These are phyloP conservation scores for Rutstroemia sp. DNA, from an alignment of 2,329 filamentous ascomycete genomes.

Conservation along the genomic window DNA sequence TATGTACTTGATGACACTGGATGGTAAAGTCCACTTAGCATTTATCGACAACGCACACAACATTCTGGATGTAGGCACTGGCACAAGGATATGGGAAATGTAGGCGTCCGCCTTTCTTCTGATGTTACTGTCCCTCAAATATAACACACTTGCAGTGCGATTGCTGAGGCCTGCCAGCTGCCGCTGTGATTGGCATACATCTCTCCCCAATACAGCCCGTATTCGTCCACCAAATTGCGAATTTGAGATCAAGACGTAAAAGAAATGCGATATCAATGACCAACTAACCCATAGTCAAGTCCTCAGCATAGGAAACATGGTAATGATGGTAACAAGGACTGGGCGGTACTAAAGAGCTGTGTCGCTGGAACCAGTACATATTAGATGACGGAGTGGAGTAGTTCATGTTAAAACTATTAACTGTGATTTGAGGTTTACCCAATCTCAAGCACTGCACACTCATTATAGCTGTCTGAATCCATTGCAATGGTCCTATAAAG, in stretches of 20 bases:
- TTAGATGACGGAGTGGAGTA: constrained; percentile 16
- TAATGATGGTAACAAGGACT: constrained; percentile 13
- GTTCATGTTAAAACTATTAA: constrained; percentile 13
- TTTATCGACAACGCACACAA: constrained; percentile 17
- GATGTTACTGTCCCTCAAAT: constrained; percentile 10
- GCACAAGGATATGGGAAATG: constrained; percentile 36
- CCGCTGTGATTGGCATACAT: constrained; percentile 25
- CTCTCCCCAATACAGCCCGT: constrained; percentile 30
- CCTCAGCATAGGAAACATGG: constrained; percentile 11
- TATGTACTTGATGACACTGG: constrained; percentile 27
- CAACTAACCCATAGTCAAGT: constrained; percentile 21
- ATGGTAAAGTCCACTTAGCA: constrained; percentile 17
- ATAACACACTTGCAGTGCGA: constrained; percentile 9
- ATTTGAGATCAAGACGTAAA: constrained; percentile 46
- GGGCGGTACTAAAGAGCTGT: constrained; percentile 16
- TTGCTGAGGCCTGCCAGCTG: constrained; percentile 24
- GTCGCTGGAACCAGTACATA: constrained; percentile 18
- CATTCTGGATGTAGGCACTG: constrained; percentile 35
- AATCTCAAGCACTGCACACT: neutral
- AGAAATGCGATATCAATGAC: constrained; percentile 22
- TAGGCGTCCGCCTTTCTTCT: constrained; percentile 3
- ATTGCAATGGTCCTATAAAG: neutral
- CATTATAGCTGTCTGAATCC: neutral
- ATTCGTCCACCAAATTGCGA: constrained; percentile 50
- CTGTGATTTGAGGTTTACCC: neutral